Base-by-base conservation (phyloP, 805 yeast species). In the Wickerhamiella cacticola region DNA sequence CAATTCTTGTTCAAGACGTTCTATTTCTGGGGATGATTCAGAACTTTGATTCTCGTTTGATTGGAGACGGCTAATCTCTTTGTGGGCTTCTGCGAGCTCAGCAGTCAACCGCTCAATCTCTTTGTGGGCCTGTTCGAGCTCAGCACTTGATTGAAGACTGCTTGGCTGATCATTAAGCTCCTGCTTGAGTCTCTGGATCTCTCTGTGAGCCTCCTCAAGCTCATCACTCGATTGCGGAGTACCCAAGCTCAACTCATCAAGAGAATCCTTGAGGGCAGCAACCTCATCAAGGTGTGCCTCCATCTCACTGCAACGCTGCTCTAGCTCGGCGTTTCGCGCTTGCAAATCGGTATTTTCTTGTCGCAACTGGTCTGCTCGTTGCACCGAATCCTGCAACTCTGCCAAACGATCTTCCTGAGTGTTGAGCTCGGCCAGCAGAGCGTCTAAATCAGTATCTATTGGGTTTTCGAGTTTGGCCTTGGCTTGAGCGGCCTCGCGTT, bases 291-390 rank as follows among this genome's bases (percentile, higher is more conserved):
- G 36, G 10, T 25, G 36, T 5, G 28, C 16, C 28, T 47, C 42
- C 38, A 36, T 25, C 26, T 34, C 50, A 2, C 16, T 34, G 12
- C 33, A 35, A 12, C 34, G 36, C 23, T 15, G 33, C 12, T 39
- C 33, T 5, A 41, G 41, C 22, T 21, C 38, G n/a, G 22, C 38
- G 28, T 19, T 23, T n/a, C 24, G 36, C n/a, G 16, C 26, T 19
- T 36, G 15, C 9, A 40, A 34, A 12, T 52, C 49, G 2, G 48
- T 48, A 21, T 48, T 53, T 8, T 47, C 51, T 15, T 38, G 35
- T 9, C 50, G 46, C 13, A 63, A 61, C 28, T 56, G 56, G 21
- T 61, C 60, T 29, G 63, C 53, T 31, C 63, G 63, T 29, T 49
- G 38, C 26, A 53, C 50, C 25, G 51, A 45, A 15, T 48, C 46